Base-by-base conservation (phyloP, 2,329 filamentous ascomycete species). In the Colletotrichum melonis region DNA sequence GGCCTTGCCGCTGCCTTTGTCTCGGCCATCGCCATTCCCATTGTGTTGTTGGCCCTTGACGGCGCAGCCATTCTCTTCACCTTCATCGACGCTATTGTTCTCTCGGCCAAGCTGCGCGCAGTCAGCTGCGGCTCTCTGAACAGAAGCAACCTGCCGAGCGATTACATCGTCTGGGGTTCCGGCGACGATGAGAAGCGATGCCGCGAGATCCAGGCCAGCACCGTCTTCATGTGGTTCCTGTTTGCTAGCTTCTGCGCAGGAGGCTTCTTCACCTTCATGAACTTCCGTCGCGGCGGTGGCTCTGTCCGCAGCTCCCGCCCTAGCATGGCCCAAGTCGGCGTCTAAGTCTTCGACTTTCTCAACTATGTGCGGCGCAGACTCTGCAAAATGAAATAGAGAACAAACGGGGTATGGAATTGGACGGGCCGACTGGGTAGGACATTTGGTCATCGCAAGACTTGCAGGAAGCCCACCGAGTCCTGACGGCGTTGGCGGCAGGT, bases 201-300 rank as follows among this genome's bases (percentile, higher is more conserved):
- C 84, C 91, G 90, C 75, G 91, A 94, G 83, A 89, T 94, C 19
- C 93, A 95, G 84, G 93, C 93, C 49, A 89, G 89, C 75, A 90
- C 89, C 42, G 92, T 90, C 49, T 96, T 96, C 84, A 88, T 94
- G 83, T 96, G 92, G 92, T 95, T 95, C 84, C 88, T 94, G 62
- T 94, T 92, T 81, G 87, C 85, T 52, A 86, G 88, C 30, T 93
- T 92, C 78, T 83, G 86, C 32, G 90, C 85, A 4, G 87, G 88
- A 54, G 80, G 91, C 57, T 84, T 90, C 79, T 87, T 93, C 75
- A 83, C 88, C 68, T 81, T 91, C 78, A 83, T 85, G 73, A 86
- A 88, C 71, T 86, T 88, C 77, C 86, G 88, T 58, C 87, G 90
- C 54, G 83, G 86, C 67, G 81, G 82, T 70, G 82, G 86, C 19